These are phyloP conservation scores for Medicago ruthenica DNA, from an alignment of 306 rosid species.

Conservation along the genomic window DNA sequence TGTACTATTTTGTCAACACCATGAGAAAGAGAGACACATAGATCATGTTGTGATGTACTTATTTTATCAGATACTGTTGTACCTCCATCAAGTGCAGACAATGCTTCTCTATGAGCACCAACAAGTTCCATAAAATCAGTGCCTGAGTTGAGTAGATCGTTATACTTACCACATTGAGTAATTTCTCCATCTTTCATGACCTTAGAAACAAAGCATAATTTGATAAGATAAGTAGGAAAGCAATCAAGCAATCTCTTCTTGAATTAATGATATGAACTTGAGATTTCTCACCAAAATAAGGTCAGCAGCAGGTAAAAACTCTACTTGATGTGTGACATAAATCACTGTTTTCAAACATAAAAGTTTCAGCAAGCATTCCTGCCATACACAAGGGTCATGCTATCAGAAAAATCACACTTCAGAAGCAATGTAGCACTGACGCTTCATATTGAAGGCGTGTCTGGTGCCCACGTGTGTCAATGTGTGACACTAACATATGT, in stretches of 20 bases:
- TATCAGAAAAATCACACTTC: slow-evolving; percentile 3
- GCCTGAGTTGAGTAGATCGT: slow-evolving; percentile 63
- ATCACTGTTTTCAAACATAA: slow-evolving; percentile 68
- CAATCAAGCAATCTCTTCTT: neutral
- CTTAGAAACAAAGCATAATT: slow-evolving; percentile 44
- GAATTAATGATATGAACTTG: neutral
- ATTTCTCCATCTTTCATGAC: slow-evolving; percentile 83
- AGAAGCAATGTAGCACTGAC: neutral
- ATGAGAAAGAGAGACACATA: slow-evolving; percentile 19
- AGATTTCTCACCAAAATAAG: slow-evolving; percentile 61
- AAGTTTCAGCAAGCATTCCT: slow-evolving; percentile 75
- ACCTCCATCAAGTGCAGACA: slow-evolving; percentile 55
- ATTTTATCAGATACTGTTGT: slow-evolving; percentile 35
- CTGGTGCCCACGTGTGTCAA: no score
- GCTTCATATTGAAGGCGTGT: no score
- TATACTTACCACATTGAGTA: slow-evolving; percentile 73
- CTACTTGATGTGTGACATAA: slow-evolving; percentile 83
- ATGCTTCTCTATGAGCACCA: slow-evolving; percentile 77
- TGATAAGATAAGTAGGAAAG: neutral
- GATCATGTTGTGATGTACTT: slow-evolving; percentile 38
- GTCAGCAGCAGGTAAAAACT: slow-evolving; percentile 79
- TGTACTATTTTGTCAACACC: slow-evolving; percentile 44
- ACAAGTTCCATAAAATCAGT: slow-evolving; percentile 79
- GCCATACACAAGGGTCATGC: slow-evolving; percentile 4
- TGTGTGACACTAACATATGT: no score